Conservation (phyloP, 768 basidiomycete genomes). For the Calocybe gangraenosa region DNA sequence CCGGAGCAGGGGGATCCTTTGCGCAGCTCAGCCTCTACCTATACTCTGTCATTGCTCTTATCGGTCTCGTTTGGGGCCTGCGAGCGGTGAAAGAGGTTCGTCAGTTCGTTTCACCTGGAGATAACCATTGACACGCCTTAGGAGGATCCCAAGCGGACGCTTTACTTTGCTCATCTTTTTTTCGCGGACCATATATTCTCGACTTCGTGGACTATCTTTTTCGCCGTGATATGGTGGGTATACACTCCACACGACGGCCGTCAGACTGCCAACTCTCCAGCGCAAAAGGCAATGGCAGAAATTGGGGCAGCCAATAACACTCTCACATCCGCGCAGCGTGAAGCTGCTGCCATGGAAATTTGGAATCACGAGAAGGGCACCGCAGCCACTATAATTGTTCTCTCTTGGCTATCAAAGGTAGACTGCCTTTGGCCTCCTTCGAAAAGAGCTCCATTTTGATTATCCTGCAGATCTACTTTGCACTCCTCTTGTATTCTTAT, state of each 20-base stretch:
- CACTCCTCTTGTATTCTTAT: conserved; percentile 86
- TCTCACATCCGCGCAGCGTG: conserved; percentile 64
- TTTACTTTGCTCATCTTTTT: conserved; percentile 91
- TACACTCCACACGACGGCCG: conserved; percentile 90
- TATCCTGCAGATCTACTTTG: conserved; percentile 80
- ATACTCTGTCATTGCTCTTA: conserved; percentile 83
- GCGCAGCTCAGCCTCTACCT: conserved; percentile 90
- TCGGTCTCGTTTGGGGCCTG: conserved; percentile 83
- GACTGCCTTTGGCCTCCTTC: conserved; percentile 17
- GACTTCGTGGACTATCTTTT: conserved; percentile 90
- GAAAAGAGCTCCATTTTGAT: conserved; percentile 1
- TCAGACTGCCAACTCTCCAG: conserved; percentile 74
- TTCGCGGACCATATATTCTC: conserved; percentile 88
- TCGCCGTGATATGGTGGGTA: conserved; percentile 87
- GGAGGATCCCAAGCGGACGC: conserved; percentile 84
- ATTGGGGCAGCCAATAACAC: conserved; percentile 47
- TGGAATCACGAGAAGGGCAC: conserved; percentile 90
- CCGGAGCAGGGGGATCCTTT: conserved; percentile 90
- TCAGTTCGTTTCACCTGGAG: conserved; percentile 15
- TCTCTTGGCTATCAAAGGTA: conserved; percentile 90
- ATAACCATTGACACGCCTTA: conserved; percentile 30
- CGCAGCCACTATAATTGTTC: conserved; percentile 69
- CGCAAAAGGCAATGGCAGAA: conserved; percentile 83
- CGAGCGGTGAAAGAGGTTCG: conserved; percentile 81
- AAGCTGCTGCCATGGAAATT: conserved; percentile 68